Conservation (phyloP, 371 early-diverging fungal genomes). For the Mortierella sp. region DNA sequence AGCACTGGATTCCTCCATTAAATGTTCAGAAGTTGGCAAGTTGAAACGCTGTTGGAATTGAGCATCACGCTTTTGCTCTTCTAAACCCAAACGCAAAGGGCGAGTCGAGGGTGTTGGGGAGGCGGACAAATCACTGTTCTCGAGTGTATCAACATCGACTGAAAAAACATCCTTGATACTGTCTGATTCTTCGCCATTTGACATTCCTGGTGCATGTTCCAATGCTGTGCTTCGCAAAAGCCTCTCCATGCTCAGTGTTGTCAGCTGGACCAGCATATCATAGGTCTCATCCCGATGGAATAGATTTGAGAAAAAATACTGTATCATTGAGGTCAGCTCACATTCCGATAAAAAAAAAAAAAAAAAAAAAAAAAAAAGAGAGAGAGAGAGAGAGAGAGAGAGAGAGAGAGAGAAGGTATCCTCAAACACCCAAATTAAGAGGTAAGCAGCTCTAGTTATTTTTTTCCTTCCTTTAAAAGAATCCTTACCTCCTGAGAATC, state of each 20-base stretch:
- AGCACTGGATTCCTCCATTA: slow-evolving; percentile 66
- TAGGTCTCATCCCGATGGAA: slow-evolving; percentile 96
- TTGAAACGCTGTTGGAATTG: slow-evolving; percentile 80
- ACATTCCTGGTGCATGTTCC: slow-evolving; percentile 74
- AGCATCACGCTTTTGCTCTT: slow-evolving; percentile 82
- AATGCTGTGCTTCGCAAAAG: slow-evolving; percentile 83
- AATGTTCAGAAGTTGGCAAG: slow-evolving; percentile 73
- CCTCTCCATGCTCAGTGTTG: slow-evolving; percentile 87
- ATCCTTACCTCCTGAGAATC: slow-evolving; percentile 78
- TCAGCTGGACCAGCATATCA: slow-evolving; percentile 91
- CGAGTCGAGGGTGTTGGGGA: slow-evolving; percentile 57
- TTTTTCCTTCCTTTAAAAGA: neutral
- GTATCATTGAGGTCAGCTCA: neutral
- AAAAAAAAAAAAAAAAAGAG: slow-evolving; percentile 13
- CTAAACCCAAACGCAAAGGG: slow-evolving; percentile 64
- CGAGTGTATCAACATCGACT: slow-evolving; percentile 45
- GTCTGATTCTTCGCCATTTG: slow-evolving; percentile 41
- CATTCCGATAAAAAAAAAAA: neutral
- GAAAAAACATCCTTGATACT: slow-evolving; percentile 43
- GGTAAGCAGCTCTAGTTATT: too few species aligned
- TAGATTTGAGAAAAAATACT: slow-evolving; percentile 93
- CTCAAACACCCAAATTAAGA: too few species aligned
- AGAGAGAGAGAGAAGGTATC: too few species aligned
- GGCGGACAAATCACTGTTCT: slow-evolving; percentile 20
- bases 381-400: too few species aligned